Evolutionary conservation across 495 filamentous ascomycete genomes (phyloP).

Genomic region (Cenococcum geophilum): DNA sequence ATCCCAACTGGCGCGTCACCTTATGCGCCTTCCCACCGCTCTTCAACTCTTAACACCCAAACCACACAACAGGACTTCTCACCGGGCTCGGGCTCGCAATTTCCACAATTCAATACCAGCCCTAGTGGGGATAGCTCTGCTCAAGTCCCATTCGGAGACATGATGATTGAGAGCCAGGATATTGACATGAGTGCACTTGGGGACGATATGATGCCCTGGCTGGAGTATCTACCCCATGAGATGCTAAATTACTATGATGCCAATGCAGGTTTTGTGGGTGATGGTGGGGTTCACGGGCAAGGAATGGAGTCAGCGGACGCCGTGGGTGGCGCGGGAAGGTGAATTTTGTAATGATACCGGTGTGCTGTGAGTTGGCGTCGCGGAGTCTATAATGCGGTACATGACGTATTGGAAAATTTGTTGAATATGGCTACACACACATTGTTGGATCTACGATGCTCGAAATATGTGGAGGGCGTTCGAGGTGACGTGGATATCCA

Average conservation of each 20-base stretch:
- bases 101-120: slow-evolving; percentile 34
- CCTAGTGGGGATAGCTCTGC: slow-evolving; percentile 37
- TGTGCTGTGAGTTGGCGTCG: too few relatives aligned
- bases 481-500: too few relatives aligned
- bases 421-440: too few relatives aligned
- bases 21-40: slow-evolving; percentile 5
- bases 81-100: slow-evolving; percentile 35
- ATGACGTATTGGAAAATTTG: too few relatives aligned
- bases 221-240: slow-evolving; percentile 62
- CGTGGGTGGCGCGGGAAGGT: neutral
- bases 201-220: slow-evolving; percentile 59
- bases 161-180: slow-evolving; percentile 67
- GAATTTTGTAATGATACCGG: neutral
- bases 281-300: neutral
- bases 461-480: too few relatives aligned
- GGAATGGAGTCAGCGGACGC: neutral
- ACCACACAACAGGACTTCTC: slow-evolving; percentile 29
- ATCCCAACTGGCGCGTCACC: neutral
- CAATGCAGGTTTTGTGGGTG: slow-evolving; percentile 5
- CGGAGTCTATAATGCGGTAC: too few relatives aligned
- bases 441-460: too few relatives aligned
- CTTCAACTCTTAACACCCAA: slow-evolving; percentile 5
- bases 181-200: slow-evolving; percentile 55
- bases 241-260: slow-evolving; percentile 50
- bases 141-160: slow-evolving; percentile 41